Evolutionary conservation across 345 rosid genomes (phyloP).

Genomic region (Salix arbutifolia): DNA sequence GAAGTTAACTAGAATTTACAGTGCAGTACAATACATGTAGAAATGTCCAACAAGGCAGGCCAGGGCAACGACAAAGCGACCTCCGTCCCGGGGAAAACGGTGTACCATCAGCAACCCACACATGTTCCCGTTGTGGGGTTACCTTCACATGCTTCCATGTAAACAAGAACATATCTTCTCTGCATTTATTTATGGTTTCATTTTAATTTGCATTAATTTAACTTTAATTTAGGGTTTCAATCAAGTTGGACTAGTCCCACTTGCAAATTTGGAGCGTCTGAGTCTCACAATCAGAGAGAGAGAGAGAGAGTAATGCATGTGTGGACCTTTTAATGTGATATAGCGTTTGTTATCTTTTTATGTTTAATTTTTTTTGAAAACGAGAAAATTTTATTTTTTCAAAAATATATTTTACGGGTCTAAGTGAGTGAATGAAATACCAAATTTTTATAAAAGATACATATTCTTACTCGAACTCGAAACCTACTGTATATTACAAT

Average conservation of each 20-base stretch:
- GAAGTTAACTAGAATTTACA: too few relatives aligned
- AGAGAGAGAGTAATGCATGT: background rate
- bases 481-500: too few relatives aligned
- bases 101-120: conserved; percentile 37
- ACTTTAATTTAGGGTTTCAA: background rate
- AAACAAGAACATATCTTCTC: conserved; percentile 13
- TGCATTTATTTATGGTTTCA: background rate
- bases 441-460: too few relatives aligned
- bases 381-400: accelerated
- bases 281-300: background rate
- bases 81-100: conserved; percentile 74
- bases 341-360: too few relatives aligned
- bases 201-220: conserved; percentile 13
- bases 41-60: background rate
- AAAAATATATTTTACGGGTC: too few relatives aligned
- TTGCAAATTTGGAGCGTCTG: background rate
- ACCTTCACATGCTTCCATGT: conserved; percentile 74
- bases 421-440: too few relatives aligned
- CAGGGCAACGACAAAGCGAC: conserved; percentile 49
- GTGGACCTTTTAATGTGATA: too few relatives aligned
- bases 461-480: accelerated
- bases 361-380: too few relatives aligned
- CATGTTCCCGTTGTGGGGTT: conserved; percentile 46
- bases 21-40: conserved; percentile 9
- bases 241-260: background rate